Percentiles rank a stretch among this genome's conserved stretches.
Evolutionary conservation across 1,284 basidiomycete genomes (phyloP).

Genomic region (Sporisorium graminicola): DNA sequence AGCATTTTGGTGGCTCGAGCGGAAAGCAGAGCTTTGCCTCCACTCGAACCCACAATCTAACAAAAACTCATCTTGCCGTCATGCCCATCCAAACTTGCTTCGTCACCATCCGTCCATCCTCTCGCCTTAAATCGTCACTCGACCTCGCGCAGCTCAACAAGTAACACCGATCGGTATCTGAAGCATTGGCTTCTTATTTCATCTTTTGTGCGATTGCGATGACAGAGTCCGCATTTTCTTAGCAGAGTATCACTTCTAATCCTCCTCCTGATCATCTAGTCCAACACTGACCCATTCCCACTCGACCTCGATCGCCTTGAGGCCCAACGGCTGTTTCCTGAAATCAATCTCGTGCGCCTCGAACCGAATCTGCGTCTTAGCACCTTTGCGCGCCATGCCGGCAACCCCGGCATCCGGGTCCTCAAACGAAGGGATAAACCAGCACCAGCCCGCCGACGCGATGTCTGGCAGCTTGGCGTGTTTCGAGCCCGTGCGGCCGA

Average conservation of each 20-base stretch:
- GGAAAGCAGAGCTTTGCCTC: neutral
- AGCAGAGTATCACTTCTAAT: too few species aligned
- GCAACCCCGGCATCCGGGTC: conserved; percentile 34
- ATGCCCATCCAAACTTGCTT: neutral
- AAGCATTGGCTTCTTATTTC: too few species aligned
- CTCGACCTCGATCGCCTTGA: conserved; percentile 63
- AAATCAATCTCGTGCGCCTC: conserved; percentile 67
- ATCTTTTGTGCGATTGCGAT: neutral
- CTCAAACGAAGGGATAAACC: conserved; percentile 69
- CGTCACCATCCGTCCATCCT: neutral
- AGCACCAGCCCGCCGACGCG: conserved; percentile 65
- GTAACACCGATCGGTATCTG: too few species aligned
- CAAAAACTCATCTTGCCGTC: neutral
- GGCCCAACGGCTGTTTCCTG: conserved; percentile 63
- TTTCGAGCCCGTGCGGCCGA: conserved; percentile 65
- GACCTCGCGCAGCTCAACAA: neutral
- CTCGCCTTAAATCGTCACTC: neutral
- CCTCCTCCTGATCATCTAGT: conserved; percentile 15
- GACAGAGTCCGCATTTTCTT: too few species aligned
- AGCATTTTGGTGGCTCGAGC: conserved; percentile 33
- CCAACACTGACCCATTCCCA: conserved; percentile 64
- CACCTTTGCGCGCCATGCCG: conserved; percentile 16
- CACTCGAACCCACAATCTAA: conserved; percentile 1
- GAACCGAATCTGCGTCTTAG: conserved; percentile 40
- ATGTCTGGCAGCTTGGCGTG: conserved; percentile 66